Base-by-base conservation (phyloP, 2,329 filamentous ascomycete species). In the Microsporum canis region DNA sequence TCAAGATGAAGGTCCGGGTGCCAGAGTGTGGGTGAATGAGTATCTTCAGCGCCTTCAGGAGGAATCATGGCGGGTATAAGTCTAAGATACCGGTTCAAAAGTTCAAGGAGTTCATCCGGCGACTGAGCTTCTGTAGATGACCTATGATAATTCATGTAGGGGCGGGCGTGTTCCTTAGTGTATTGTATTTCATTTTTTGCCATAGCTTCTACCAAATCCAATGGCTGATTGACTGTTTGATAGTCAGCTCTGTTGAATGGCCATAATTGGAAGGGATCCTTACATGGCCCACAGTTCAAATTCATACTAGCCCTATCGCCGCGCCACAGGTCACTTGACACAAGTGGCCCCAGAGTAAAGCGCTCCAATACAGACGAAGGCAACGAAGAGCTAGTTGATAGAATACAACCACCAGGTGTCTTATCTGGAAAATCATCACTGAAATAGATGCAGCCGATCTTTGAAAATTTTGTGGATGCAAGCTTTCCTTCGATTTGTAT, bases 231-330 rank as follows among this genome's bases (percentile, higher is more conserved):
- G 33, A 43, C n/a, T 10, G 23, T 27, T 10, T 31, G 12, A 39
- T 3, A 58, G 17, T 4, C 10, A n/a, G 31, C 7, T n/a, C 7
- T 2, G 7, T 6, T 31, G 5, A 8, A 31, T 7, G 27, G 45
- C 14, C n/a, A 8, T 49, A 7, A 7, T 7, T 23, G 17, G 17
- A 23, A 23, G 17, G 17, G 17, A 23, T 23, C 1, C 70, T 65
- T 58, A 71, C 69, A 71, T 45, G 70, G 69, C 2, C 70, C 69
- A 56, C 68, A 62, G 62, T 70, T 67, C 33, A 70, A 61, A 29
- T 63, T 51, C 65, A 72, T 70, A 6, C 63, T 57, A 29, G 39
- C 60, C 58, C 66, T 67, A 41, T 38, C 45, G 7, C 59, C 63
- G 7, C 31, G 56, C 67, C 68, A 71, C 12, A 71, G 60, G 17